phyloP scores from a whole-genome alignment of 1,284 basidiomycete species.

The Erythrobasidium hasegawianum region DNA sequence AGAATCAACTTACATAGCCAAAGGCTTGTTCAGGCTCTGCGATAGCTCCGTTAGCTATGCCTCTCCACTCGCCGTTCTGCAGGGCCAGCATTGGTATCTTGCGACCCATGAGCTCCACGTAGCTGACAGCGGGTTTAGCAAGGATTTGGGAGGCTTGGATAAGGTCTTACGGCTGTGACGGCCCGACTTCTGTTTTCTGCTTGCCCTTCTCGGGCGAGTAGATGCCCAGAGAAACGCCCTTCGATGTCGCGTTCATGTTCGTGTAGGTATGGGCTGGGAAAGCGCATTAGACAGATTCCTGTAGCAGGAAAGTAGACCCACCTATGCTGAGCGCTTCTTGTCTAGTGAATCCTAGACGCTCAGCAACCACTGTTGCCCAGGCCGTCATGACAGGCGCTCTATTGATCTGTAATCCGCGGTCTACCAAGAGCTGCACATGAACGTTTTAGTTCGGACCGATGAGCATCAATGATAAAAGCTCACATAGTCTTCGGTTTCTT shows the following conservation, averaged over 20 bases:
- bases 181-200: constrained; percentile 58
- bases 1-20: constrained; percentile 72
- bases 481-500: constrained; percentile 66
- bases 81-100: constrained; percentile 73
- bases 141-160: neutral
- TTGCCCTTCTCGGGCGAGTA: constrained; percentile 58
- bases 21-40: constrained; percentile 69
- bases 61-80: constrained; percentile 70
- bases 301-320: constrained; percentile 42
- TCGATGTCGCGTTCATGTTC: constrained; percentile 79
- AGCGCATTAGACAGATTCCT: neutral
- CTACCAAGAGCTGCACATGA: constrained; percentile 56
- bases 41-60: constrained; percentile 67
- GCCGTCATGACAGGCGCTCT: constrained; percentile 91
- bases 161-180: constrained; percentile 66
- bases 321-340: constrained; percentile 87
- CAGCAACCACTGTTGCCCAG: constrained; percentile 82
- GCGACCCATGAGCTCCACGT: constrained; percentile 78
- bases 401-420: constrained; percentile 69
- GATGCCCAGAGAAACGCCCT: constrained; percentile 75
- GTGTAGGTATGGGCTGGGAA: constrained; percentile 80
- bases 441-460: neutral
- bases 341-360: constrained; percentile 74
- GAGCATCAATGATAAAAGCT: neutral
- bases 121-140: constrained; percentile 46